Percentiles rank a stretch among this genome's conserved stretches.
phyloP scores from a whole-genome alignment of 2,329 filamentous ascomycete species.

The Penicillium hordei region DNA sequence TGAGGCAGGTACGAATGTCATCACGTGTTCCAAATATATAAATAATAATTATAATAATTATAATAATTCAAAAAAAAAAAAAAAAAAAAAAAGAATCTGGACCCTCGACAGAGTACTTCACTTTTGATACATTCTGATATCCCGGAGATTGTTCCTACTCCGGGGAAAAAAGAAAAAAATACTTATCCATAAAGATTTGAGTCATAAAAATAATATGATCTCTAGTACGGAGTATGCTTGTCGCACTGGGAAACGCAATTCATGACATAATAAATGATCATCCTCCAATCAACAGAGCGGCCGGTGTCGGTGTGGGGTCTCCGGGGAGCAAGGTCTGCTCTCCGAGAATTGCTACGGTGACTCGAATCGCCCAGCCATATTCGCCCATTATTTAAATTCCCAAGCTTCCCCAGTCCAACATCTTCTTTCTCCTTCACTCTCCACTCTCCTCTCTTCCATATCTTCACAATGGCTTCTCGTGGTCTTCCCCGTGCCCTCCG shows the following conservation, averaged over 20 bases:
- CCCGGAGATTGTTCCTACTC: neutral
- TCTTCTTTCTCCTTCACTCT: constrained; percentile 15
- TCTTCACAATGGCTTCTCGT: constrained; percentile 49
- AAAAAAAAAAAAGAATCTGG: neutral
- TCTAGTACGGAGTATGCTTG: neutral
- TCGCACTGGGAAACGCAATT: constrained; percentile 3
- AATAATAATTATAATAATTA: no score
- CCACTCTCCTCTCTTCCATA: constrained; percentile 16
- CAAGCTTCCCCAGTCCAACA: constrained; percentile 17
- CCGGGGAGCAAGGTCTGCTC: constrained; percentile 21
- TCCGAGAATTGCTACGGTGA: constrained; percentile 24
- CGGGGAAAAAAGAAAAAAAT: neutral
- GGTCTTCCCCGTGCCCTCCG: constrained; percentile 58
- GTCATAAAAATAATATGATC: no score
- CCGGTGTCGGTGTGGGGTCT: constrained; percentile 20
- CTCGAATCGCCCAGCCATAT: constrained; percentile 13
- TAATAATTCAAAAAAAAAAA: no score
- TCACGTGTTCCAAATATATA: neutral
- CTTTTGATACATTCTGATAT: neutral
- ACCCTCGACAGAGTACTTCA: neutral
- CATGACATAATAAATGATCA: neutral
- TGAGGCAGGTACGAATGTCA: neutral
- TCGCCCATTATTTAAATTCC: constrained; percentile 21
- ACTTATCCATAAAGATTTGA: neutral
- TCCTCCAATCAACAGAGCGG: constrained; percentile 15